Percentiles rank a stretch among this genome's conserved stretches.
These are phyloP conservation scores for Aspergillus fijiensis DNA, from an alignment of 2,329 filamentous ascomycete species.

Conservation along the genomic window DNA sequence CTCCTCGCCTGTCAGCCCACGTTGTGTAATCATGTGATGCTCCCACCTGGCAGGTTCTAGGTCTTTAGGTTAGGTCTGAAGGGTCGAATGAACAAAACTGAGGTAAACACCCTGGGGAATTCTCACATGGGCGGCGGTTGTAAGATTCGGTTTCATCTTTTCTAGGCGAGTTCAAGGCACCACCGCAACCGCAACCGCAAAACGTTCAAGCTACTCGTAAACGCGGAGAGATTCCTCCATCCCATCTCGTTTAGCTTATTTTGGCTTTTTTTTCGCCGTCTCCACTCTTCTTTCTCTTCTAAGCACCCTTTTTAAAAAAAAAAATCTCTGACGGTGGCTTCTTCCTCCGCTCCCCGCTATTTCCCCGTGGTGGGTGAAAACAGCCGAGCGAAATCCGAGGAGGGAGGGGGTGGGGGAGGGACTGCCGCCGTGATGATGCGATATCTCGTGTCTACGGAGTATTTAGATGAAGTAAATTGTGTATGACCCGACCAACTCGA, in stretches of 20 bases:
- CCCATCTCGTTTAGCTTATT: not conserved
- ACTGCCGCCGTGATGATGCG: not conserved
- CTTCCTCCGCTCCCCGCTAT: not conserved
- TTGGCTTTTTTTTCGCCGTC: not conserved
- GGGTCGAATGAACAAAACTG: not conserved
- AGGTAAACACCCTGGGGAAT: not conserved
- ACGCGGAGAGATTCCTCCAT: not conserved
- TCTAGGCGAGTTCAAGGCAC: slow-evolving; percentile 3
- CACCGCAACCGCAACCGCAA: not conserved
- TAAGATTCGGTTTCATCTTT: slow-evolving; percentile 7
- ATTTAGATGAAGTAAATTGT: too few relatives aligned
- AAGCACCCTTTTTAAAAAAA: not conserved
- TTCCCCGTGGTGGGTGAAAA: slow-evolving; percentile 1
- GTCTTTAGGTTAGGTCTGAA: slow-evolving; percentile 10
- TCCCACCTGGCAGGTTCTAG: slow-evolving; percentile 12
- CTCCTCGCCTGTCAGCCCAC: slow-evolving; percentile 16
- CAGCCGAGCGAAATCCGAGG: not conserved
- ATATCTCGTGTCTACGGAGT: not conserved
- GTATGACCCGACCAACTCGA: too few relatives aligned
- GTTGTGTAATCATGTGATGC: slow-evolving; percentile 35
- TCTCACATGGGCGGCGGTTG: not conserved
- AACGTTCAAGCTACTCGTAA: not conserved
- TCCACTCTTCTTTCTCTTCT: not conserved
- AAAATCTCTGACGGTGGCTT: not conserved
- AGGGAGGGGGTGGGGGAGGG: not conserved